Base-by-base conservation (phyloP, 106 monocot species). In the Iris macrosiphon region DNA sequence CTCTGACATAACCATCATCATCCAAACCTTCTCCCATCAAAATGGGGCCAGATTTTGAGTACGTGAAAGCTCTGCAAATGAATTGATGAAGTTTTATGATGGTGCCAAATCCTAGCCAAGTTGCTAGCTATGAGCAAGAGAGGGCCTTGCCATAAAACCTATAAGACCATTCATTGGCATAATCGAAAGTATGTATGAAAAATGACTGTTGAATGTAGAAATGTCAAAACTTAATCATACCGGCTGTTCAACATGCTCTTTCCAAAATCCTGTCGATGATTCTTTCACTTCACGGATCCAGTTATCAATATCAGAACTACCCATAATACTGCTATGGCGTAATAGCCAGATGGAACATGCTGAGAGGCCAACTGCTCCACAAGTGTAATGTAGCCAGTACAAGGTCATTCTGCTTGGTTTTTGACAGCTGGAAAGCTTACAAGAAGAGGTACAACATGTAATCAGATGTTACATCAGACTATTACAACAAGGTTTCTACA, bases 221-320 rank as follows among this genome's bases (percentile, higher is more conserved):
- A 27, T 32, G 25, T 54, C 40, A 42, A 30, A 50, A 19, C 19
- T 18, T 48, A 25, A 50, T 27, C 69, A 40, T 80, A 90, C 96
- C 3, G 96, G 96, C 45, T 80, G 73, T 44, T 90, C 86, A 2
- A 96, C 89, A 64, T 90, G 96, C 50, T 77, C 85, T 62, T 77
- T 78, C 82, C 74, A 86, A 70, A 96, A 96, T 53, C 58, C 61
- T 65, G 57, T 38, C 11, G 77, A 75, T 31, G 96, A 96, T 62
- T 96, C 96, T 51, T 87, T 96, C 57, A 83, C 86, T 62, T 90
- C 86, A 53, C 23, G 79, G 23, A 96, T 72, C 89, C 96, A 96
- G 37, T 86, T 85, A 72, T 96, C 96, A 55, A 96, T 89, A 59
- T 96, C 90, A 55, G 89, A 71, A 78, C 96, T 90, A 65, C 96